Percentiles rank a stretch among this genome's conserved stretches.
phyloP scores from a whole-genome alignment of 2,329 filamentous ascomycete genomes.

The Aspergillus sp. region DNA sequence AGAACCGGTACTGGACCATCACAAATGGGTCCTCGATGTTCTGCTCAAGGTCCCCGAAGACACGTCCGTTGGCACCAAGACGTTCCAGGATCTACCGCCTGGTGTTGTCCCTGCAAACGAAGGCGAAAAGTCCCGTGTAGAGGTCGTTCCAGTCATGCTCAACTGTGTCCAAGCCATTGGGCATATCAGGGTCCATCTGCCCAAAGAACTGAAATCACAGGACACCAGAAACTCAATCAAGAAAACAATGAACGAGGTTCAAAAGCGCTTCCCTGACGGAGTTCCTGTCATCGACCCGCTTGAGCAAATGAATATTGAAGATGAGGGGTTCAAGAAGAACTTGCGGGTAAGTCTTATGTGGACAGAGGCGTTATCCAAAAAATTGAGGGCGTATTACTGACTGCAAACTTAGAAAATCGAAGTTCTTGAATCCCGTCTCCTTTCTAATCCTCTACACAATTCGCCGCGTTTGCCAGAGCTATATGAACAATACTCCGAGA shows the following conservation, averaged over 20 bases:
- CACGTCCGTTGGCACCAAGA: slow-evolving; percentile 46
- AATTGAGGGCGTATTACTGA: slow-evolving; percentile 9
- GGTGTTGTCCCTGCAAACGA: slow-evolving; percentile 53
- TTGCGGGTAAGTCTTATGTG: slow-evolving; percentile 47
- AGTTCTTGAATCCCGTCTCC: slow-evolving; percentile 79
- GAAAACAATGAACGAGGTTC: slow-evolving; percentile 66
- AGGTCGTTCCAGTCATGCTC: slow-evolving; percentile 77
- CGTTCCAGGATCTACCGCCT: slow-evolving; percentile 55
- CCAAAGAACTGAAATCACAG: slow-evolving; percentile 61
- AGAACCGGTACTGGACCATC: slow-evolving; percentile 62
- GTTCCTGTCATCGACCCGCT: slow-evolving; percentile 83
- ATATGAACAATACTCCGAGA: slow-evolving; percentile 78
- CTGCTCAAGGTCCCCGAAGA: slow-evolving; percentile 56
- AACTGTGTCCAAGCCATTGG: slow-evolving; percentile 78
- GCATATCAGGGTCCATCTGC: slow-evolving; percentile 74
- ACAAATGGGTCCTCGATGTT: slow-evolving; percentile 76
- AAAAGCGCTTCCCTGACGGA: slow-evolving; percentile 84
- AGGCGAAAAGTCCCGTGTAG: slow-evolving; percentile 62
- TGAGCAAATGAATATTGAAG: slow-evolving; percentile 90
- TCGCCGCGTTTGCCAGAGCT: slow-evolving; percentile 75
- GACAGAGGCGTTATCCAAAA: not conserved
- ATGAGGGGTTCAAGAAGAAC: slow-evolving; percentile 88
- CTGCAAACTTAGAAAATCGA: slow-evolving; percentile 70
- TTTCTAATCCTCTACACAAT: slow-evolving; percentile 85
- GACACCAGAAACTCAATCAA: slow-evolving; percentile 62